A percentile compares a stretch with the other conserved stretches of the same genome.
These are phyloP conservation scores for Fusarium sp. DNA, from an alignment of 2,329 filamentous ascomycete genomes.

Conservation along the genomic window DNA sequence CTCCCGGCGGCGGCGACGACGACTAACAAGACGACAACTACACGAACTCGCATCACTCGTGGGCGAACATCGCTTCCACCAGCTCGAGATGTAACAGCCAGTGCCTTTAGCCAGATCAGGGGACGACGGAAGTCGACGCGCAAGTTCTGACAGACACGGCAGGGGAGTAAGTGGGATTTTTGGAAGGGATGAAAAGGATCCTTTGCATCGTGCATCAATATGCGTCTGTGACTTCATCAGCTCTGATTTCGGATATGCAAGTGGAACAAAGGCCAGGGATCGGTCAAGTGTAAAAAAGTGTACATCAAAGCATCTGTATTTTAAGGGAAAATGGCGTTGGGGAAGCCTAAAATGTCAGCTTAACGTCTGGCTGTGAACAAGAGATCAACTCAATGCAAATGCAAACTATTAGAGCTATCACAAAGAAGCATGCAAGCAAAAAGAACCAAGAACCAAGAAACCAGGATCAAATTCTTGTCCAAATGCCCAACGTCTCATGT, in stretches of 20 bases:
- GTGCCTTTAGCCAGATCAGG: constrained; percentile 46
- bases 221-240: constrained; percentile 1
- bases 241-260: neutral
- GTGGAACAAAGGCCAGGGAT: neutral
- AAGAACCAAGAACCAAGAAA: constrained; percentile 9
- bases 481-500: constrained; percentile 41
- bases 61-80: constrained; percentile 40
- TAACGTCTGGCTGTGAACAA: constrained; percentile 28
- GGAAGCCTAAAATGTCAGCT: constrained; percentile 13
- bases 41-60: constrained; percentile 10
- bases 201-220: neutral
- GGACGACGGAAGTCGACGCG: constrained; percentile 41
- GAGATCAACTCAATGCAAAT: constrained; percentile 10
- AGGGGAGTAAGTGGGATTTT: constrained; percentile 20
- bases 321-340: constrained; percentile 33
- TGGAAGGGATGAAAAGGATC: constrained; percentile 11
- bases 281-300: constrained; percentile 14
- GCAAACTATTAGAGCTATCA: neutral
- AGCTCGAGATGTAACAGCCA: constrained; percentile 36
- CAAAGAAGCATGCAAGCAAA: constrained; percentile 2
- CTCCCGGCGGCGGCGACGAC: constrained; percentile 32
- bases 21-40: neutral
- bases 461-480: constrained; percentile 8
- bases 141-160: constrained; percentile 37
- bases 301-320: constrained; percentile 29